Base-by-base conservation (phyloP, 208 protist species). In the Trypanosomatidae sp. region DNA sequence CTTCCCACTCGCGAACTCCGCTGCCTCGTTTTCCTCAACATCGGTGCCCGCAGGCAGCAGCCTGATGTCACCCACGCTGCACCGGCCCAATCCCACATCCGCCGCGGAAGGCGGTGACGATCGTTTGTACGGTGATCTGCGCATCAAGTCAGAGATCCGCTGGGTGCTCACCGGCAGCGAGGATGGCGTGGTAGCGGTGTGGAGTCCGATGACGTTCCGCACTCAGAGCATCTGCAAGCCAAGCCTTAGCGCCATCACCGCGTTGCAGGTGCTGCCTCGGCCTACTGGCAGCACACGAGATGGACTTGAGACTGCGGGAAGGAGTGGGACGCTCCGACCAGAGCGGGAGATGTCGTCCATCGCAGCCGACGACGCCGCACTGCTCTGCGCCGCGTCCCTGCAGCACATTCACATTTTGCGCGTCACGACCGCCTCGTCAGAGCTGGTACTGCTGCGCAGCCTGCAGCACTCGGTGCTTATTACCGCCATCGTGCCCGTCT, bases 121-220 rank as follows among this genome's bases (percentile, higher is more conserved):
- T 25, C 2, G 30, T 33, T 33, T 28, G 19, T 19, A 50, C 41
- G 56, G 43, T 8, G 46, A 75, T n/a, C 1, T 58, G 43, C 33
- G 46, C n/a, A 49, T 3, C 25, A 3, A 52, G 3, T 59, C 55
- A 2, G 52, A 69, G 41, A 74, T 78, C 59, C 74, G 76, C 53
- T 73, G 76, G 62, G 71, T 84, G 30, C 56, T 87, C 12, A 82
- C 82, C 33, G 82, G 58, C n/a, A 69, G 79, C 53, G 82, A 87
- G 80, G 79, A 87, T 53, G 82, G 82, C 28, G 79, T 82, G 43
- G 53, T 87, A 6, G 59, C 66, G 2, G 75, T 77, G n/a, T 87
- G 82, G 80, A 74, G 71, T 33, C 79, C 82, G 8, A 62, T 81
- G 46, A 87, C 82, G 49, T 87, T 74, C 67, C 69, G 73, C 28